Conservation (phyloP, 805 yeast species). For the Lachancea quebecensis region DNA sequence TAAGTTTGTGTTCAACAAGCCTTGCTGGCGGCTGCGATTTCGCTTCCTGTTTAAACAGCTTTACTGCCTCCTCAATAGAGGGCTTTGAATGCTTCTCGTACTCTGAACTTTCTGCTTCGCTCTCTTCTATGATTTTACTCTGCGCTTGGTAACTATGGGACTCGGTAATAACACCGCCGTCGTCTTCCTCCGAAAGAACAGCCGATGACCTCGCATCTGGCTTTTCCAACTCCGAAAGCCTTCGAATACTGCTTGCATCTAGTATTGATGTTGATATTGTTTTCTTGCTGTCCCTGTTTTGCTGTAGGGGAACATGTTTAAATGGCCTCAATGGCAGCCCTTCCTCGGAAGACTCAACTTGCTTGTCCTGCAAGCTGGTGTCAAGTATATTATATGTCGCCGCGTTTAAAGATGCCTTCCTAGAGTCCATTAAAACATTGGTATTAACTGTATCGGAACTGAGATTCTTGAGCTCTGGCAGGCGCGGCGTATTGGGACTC, state of each 20-base stretch:
- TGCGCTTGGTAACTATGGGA: background rate
- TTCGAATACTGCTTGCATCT: slow-evolving; percentile 1
- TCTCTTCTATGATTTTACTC: slow-evolving; percentile 3
- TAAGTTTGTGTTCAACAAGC: background rate
- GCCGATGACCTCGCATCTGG: slow-evolving; percentile 2
- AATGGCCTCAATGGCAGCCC: background rate
- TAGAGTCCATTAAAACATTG: slow-evolving; percentile 1
- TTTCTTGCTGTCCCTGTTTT: slow-evolving; percentile 6
- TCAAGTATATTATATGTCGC: background rate
- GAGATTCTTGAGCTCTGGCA: background rate
- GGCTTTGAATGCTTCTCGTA: slow-evolving; percentile 16
- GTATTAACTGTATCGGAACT: slow-evolving; percentile 10
- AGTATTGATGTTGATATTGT: slow-evolving; percentile 8
- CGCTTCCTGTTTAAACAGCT: slow-evolving; percentile 17
- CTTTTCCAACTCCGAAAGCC: background rate
- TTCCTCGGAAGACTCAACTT: background rate
- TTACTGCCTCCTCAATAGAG: slow-evolving; percentile 24
- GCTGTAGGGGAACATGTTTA: background rate
- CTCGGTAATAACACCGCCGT: background rate
- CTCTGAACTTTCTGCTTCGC: slow-evolving; percentile 1
- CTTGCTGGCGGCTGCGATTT: slow-evolving; percentile 8
- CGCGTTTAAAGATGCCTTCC: background rate
- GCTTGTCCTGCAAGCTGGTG: background rate
- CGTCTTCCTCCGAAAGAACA: background rate
- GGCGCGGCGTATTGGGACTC: background rate